A percentile compares a stretch with the other conserved stretches of the same genome.
Evolutionary conservation across 2,329 filamentous ascomycete genomes (phyloP).

Genomic region (Colletotrichum sp.): DNA sequence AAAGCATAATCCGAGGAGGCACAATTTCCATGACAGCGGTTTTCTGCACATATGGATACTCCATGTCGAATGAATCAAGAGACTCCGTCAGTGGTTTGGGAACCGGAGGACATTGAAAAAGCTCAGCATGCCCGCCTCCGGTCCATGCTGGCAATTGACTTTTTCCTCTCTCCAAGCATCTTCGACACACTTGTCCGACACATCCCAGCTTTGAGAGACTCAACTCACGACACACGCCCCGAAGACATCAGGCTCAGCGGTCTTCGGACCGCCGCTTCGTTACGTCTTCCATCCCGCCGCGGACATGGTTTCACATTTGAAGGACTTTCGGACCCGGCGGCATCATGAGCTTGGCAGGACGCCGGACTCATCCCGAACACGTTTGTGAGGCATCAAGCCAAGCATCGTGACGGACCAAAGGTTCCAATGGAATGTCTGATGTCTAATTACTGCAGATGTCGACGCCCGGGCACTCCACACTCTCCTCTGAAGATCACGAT

Average conservation of each 20-base stretch:
- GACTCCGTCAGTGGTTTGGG: neutral
- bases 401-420: slow-evolving; percentile 10
- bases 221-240: neutral
- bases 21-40: neutral
- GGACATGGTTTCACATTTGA: neutral
- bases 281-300: neutral
- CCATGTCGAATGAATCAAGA: neutral
- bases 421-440: neutral
- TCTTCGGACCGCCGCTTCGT: neutral
- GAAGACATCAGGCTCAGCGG: neutral
- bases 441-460: slow-evolving; percentile 3
- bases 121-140: neutral
- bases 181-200: neutral
- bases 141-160: neutral
- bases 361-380: neutral
- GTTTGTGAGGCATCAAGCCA: slow-evolving; percentile 6
- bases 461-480: neutral
- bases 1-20: neutral
- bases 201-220: neutral
- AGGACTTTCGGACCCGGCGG: slow-evolving; percentile 2
- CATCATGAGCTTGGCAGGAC: slow-evolving; percentile 4
- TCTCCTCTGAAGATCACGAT: slow-evolving; percentile 1
- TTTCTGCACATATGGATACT: neutral
- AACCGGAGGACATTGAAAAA: neutral
- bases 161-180: neutral